Conservation (phyloP, 1,139 yeast genomes). For the Geotrichum aggregatum region DNA sequence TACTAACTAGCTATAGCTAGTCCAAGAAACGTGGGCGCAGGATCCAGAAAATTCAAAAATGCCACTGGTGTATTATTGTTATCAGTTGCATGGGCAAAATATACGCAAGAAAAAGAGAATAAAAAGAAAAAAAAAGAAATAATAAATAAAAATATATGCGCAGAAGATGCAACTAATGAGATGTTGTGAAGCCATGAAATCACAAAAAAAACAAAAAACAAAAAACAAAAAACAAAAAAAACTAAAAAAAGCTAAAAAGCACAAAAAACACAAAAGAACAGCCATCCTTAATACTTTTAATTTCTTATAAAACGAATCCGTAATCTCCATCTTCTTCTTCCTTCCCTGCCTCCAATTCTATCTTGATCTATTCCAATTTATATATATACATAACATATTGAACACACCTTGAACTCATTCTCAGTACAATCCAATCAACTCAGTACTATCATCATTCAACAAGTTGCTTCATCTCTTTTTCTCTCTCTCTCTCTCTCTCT, state of each 20-base stretch:
- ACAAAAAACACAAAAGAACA: background rate
- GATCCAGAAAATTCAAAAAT: no score
- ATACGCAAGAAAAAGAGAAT: no score
- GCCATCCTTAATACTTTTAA: background rate
- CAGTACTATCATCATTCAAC: background rate
- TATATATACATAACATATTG: background rate
- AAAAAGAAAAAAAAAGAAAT: background rate
- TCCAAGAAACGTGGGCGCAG: no score
- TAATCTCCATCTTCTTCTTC: background rate
- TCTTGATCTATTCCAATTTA: background rate
- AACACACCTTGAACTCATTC: background rate
- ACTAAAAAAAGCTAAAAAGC: background rate
- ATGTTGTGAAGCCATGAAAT: background rate
- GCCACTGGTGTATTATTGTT: no score
- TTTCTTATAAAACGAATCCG: background rate
- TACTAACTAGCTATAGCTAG: no score
- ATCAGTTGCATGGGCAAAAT: no score
- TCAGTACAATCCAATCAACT: background rate
- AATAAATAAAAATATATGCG: background rate
- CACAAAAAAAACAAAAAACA: background rate
- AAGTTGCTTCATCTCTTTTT: background rate
- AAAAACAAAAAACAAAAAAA: background rate
- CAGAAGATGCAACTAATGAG: no score
- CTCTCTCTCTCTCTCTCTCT: background rate
- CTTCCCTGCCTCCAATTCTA: no score